Conservation (phyloP, 2,329 filamentous ascomycete species). For the Cladophialophora bantiana region DNA sequence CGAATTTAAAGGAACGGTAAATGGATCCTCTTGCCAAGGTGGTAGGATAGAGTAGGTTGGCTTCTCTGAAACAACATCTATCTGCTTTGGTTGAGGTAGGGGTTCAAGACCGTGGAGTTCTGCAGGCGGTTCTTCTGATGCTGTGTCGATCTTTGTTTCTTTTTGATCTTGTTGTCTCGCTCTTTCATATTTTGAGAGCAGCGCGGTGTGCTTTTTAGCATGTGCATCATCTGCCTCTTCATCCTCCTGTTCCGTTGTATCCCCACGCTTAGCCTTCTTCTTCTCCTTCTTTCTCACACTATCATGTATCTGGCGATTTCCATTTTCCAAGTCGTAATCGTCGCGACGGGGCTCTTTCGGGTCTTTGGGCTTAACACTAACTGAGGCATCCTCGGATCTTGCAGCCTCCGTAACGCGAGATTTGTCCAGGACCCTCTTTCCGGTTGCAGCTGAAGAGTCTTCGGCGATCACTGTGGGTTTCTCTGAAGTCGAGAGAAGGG, state of each 20-base stretch:
- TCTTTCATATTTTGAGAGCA: slow-evolving; percentile 44
- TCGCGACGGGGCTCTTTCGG: slow-evolving; percentile 39
- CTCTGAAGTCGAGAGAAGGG: background rate
- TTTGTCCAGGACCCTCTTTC: slow-evolving; percentile 23
- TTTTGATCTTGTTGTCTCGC: slow-evolving; percentile 31
- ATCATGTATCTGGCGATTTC: slow-evolving; percentile 16
- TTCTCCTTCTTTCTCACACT: slow-evolving; percentile 21
- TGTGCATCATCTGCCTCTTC: slow-evolving; percentile 49
- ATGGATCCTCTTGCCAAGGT: slow-evolving; percentile 76
- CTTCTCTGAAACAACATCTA: slow-evolving; percentile 61
- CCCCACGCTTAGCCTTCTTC: slow-evolving; percentile 2
- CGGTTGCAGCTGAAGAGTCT: slow-evolving; percentile 23
- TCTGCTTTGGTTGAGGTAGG: slow-evolving; percentile 73
- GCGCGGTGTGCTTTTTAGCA: slow-evolving; percentile 39
- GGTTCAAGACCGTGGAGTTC: slow-evolving; percentile 73
- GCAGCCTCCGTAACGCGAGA: slow-evolving; percentile 30
- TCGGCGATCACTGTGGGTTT: background rate
- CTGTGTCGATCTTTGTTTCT: slow-evolving; percentile 16
- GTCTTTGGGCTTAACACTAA: background rate
- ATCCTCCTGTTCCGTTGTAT: slow-evolving; percentile 43
- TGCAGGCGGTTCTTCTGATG: slow-evolving; percentile 40
- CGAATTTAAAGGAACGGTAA: slow-evolving; percentile 47
- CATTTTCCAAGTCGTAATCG: slow-evolving; percentile 36
- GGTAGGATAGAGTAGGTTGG: slow-evolving; percentile 81
- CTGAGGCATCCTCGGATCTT: background rate